These are phyloP conservation scores for Paramecium octaurelia DNA, from an alignment of 73 alveolate species.

Conservation along the genomic window DNA sequence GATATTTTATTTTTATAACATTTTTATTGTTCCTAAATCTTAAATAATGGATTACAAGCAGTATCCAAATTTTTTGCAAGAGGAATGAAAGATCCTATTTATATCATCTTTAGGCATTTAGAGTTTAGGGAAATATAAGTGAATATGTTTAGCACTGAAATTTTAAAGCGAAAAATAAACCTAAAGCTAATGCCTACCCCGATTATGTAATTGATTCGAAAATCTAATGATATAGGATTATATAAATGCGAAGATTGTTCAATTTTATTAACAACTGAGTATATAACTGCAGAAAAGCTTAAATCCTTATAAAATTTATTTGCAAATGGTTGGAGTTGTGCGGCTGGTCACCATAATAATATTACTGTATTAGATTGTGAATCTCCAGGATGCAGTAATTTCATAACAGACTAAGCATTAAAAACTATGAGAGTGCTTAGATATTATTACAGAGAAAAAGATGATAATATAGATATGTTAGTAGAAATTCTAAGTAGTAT, in stretches of 20 bases:
- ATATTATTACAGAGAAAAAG: conserved; percentile 56
- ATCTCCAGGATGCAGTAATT: conserved; percentile 50
- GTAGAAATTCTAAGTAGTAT: background rate
- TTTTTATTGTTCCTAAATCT: background rate
- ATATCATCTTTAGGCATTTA: conserved; percentile 34
- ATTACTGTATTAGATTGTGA: conserved; percentile 11
- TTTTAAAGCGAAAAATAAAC: conserved; percentile 51
- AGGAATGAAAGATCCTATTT: conserved; percentile 47
- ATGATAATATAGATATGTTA: conserved; percentile 1
- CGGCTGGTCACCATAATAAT: conserved; percentile 45
- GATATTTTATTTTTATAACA: background rate
- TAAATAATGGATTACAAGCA: background rate
- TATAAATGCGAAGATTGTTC: conserved; percentile 45
- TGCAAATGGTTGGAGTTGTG: conserved; percentile 29
- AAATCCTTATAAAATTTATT: background rate
- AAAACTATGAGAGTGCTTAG: conserved; percentile 33
- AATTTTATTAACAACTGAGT: conserved; percentile 33
- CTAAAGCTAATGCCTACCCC: conserved; percentile 3
- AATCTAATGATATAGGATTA: background rate
- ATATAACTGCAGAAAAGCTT: background rate
- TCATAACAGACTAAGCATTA: conserved; percentile 48
- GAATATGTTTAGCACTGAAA: conserved; percentile 49
- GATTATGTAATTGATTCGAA: background rate
- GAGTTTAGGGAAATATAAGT: conserved; percentile 37
- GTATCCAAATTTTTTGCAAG: background rate